Evolutionary conservation across 768 basidiomycete genomes (phyloP), one percentile per base, ranked within the genome.

Genomic region (Auricularia sp.): DNA sequence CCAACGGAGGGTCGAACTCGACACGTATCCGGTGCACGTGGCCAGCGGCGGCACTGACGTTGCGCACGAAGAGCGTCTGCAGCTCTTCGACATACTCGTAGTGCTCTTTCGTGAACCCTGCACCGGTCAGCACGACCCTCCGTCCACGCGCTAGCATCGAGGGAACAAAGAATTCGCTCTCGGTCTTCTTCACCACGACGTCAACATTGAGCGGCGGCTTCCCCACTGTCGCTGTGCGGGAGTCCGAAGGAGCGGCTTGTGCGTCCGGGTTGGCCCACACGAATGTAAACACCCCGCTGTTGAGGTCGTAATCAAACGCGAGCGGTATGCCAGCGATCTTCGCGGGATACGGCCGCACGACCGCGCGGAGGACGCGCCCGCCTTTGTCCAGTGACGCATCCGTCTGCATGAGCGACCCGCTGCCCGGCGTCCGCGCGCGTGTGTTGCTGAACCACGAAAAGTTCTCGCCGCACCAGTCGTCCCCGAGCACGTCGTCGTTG

Each of bases 381-480:
- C 95, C 94, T 56, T 87, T 86, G 72, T 98, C 93, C 36, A 94
- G 80, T 4, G 86, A 83, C n/a, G 82, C 78, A 2, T 85, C 80
- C 21, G 77, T 77, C 73, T 90, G 90, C 8, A 82, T 79, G 0
- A 80, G 71, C 53, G 64, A 34, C 23, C 44, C 64, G 62, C 18
- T 69, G n/a, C 51, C 66, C 23, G 53, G 43, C 10, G 34, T 23
- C 6, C 61, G 70, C 85, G 86, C 63, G 16, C 61, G 69, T 5
- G 65, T 44, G 29, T 66, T 65, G 53, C 69, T 70, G 81, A 93
- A 98, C 91, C 92, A 97, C 1, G 92, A 93, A 72, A 99, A 98
- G 76, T 95, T 97, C 75, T 99, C 95, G 62, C 90, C 92, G 69
- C 95, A 96, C 95, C 95, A 97, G 72, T 86, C 75, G 72, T 98